Evolutionary conservation across 495 filamentous ascomycete species (phyloP), one percentile per base, ranked within the genome.

Genomic region (Lepraria neglecta): DNA sequence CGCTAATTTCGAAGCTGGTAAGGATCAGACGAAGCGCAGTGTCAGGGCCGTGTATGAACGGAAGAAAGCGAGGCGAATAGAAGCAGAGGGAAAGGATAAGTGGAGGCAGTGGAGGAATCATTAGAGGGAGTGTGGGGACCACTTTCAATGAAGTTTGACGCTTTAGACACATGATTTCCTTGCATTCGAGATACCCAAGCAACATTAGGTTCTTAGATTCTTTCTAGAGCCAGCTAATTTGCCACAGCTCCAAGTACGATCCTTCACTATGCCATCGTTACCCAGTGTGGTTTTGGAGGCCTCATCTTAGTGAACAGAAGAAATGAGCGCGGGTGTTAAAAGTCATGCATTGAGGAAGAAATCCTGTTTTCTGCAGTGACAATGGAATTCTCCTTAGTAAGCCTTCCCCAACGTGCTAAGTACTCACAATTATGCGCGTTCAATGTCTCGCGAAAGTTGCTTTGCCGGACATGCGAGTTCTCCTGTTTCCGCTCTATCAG

Each of bases 31-130:
- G 27, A 84, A 83, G 60, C 80, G 84, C 27, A 87, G 87, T 27
- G 85, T 97, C n/a, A 76, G 87, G 53, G 94, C 91, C 17, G 91
- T 98, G 1, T 98, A 95, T 72, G 90, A 96, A 77, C 77, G 94
- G 62, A 96, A 95, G 78, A 92, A 84, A 74, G 81, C 76, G 66
- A 70, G 79, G 70, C 78, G 92, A 52, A 63, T 88, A 63, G 77
- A 76, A 62, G 71, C 63, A 63, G 75, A 79, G 63, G 77, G 79
- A 57, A 66, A 66, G 31, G 69, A 63, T 70, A 79, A 70, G 61
- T 72, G 72, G 56, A 72, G 72, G 54, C 63, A 68, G 65, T 76
- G 71, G 63, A 74, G 75, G 60, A 70, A 75, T 58, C 68, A 75
- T 61, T 65, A 79, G 40, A 66, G 74, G 67, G 52, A 75, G 44